phyloP scores from a whole-genome alignment of 2,329 filamentous ascomycete species.

The Paracorniculantispora psalliotae region DNA sequence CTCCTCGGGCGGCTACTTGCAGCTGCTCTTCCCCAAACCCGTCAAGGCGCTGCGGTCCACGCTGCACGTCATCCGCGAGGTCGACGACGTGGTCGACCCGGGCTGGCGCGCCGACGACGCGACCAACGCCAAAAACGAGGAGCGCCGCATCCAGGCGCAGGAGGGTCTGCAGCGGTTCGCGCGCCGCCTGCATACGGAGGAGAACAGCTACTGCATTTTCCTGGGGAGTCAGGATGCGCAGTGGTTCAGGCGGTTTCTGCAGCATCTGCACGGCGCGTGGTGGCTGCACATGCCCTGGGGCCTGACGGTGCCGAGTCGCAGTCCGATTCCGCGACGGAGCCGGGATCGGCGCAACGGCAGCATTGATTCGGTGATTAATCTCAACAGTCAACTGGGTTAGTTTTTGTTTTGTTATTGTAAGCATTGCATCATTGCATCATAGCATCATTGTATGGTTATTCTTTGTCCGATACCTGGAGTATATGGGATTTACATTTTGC shows the following conservation, averaged over 20 bases:
- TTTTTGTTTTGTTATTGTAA: too few relatives aligned
- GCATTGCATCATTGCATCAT: too few relatives aligned
- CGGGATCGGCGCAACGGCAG: neutral
- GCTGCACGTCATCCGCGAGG: slow-evolving; percentile 24
- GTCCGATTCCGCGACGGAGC: neutral
- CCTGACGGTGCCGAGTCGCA: slow-evolving; percentile 13
- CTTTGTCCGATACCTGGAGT: too few relatives aligned
- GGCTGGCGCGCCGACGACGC: slow-evolving; percentile 22
- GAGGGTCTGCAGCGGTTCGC: slow-evolving; percentile 21
- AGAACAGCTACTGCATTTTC: slow-evolving; percentile 23
- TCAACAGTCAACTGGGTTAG: neutral
- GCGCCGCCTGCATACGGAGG: slow-evolving; percentile 18
- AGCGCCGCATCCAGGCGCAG: slow-evolving; percentile 17
- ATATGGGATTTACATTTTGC: too few relatives aligned
- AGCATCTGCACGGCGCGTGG: slow-evolving; percentile 24
- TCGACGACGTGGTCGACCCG: slow-evolving; percentile 24
- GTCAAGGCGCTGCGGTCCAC: slow-evolving; percentile 21
- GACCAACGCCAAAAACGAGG: slow-evolving; percentile 21
- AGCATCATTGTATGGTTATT: too few relatives aligned
- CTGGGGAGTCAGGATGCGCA: slow-evolving; percentile 23
- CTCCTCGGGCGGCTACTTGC: slow-evolving; percentile 18
- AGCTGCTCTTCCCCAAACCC: slow-evolving; percentile 18
- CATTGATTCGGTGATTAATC: neutral
- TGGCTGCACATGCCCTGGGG: slow-evolving; percentile 25
- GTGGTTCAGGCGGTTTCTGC: slow-evolving; percentile 24